These are phyloP conservation scores for Corymbia citriodora DNA, from an alignment of 441 rosid genomes.

Conservation along the genomic window DNA sequence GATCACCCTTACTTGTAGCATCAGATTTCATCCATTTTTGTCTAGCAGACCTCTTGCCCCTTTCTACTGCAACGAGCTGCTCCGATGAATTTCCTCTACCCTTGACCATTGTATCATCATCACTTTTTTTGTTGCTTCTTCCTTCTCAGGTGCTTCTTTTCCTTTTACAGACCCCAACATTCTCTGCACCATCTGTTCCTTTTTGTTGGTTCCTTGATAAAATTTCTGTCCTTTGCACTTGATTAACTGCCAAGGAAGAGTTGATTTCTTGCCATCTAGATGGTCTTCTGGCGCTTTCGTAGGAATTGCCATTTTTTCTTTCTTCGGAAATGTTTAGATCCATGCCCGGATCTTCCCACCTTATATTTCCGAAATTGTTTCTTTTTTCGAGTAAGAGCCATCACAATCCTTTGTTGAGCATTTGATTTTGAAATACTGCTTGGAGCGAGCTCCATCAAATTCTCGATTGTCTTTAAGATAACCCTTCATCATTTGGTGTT, in stretches of 20 bases:
- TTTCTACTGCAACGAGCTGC: not conserved
- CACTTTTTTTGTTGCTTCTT: not conserved
- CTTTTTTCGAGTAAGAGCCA: too few relatives aligned
- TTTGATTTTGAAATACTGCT: too few relatives aligned
- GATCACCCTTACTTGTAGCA: not conserved
- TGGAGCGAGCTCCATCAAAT: too few relatives aligned
- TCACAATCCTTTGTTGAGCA: too few relatives aligned
- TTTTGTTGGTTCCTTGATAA: not conserved
- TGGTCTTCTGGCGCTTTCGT: too few relatives aligned
- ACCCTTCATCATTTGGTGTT: too few relatives aligned
- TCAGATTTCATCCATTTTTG: not conserved
- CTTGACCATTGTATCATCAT: not conserved
- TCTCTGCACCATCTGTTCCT: slow-evolving; percentile 9
- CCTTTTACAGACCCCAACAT: slow-evolving; percentile 5
- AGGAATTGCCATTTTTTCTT: too few relatives aligned
- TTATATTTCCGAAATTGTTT: too few relatives aligned
- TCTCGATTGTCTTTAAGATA: too few relatives aligned
- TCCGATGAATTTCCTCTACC: not conserved
- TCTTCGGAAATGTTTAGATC: too few relatives aligned
- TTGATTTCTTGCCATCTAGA: too few relatives aligned
- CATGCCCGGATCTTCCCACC: too few relatives aligned
- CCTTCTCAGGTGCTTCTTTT: not conserved
- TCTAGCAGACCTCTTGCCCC: not conserved
- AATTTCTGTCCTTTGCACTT: slow-evolving; percentile 16
- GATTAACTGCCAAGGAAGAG: slow-evolving; percentile 20